These are phyloP conservation scores for Ustilago bromivora DNA, from an alignment of 1,284 basidiomycete species.

Conservation along the genomic window DNA sequence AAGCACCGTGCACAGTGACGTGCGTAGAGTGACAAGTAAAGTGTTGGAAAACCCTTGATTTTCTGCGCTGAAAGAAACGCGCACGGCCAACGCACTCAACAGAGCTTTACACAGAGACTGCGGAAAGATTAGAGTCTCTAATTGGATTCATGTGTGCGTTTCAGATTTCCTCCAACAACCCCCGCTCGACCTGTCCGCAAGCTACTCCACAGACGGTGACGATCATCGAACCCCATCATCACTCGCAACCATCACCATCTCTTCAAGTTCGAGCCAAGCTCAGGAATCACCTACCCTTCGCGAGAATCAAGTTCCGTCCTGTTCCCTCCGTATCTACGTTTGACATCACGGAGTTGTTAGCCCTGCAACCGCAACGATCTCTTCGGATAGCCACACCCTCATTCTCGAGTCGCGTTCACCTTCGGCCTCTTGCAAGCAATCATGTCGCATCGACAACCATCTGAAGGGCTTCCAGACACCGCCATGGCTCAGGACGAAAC, in stretches of 20 bases:
- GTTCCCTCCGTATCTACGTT: background rate
- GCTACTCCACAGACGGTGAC: conserved; percentile 1
- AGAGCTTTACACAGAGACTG: background rate
- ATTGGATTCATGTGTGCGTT: conserved; percentile 8
- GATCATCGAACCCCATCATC: background rate
- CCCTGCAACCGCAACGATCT: background rate
- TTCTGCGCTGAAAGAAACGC: background rate
- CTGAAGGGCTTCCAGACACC: conserved; percentile 22
- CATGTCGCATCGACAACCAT: conserved; percentile 23
- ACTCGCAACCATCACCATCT: conserved; percentile 1
- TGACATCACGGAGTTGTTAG: background rate
- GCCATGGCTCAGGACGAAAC: conserved; percentile 44
- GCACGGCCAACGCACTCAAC: background rate
- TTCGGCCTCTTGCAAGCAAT: background rate
- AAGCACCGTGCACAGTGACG: conserved; percentile 29
- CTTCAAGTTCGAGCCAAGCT: background rate
- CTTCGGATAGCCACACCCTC: conserved; percentile 10
- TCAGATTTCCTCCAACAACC: conserved; percentile 1
- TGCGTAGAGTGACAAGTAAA: conserved; percentile 1
- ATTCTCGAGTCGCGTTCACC: background rate
- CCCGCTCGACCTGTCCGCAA: conserved; percentile 1
- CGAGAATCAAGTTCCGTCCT: background rate
- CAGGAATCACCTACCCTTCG: background rate
- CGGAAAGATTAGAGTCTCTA: background rate
- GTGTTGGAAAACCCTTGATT: conserved; percentile 6